phyloP scores from a whole-genome alignment of 2,329 filamentous ascomycete species.

The Pyricularia sp. region DNA sequence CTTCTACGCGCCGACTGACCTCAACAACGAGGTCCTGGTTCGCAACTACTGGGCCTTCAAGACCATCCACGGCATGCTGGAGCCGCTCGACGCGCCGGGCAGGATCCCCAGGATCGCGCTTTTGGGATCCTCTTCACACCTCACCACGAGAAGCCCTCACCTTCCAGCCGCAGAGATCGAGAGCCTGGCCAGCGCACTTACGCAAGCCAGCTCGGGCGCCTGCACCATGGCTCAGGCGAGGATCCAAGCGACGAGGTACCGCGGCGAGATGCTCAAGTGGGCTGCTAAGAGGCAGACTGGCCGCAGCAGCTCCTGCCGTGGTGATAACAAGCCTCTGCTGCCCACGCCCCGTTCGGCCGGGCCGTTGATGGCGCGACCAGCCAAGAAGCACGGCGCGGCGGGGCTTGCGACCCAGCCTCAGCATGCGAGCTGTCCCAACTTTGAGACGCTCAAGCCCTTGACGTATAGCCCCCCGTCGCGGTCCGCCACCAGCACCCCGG shows the following conservation, averaged over 20 bases:
- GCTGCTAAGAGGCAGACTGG: neutral
- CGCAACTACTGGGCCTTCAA: constrained; percentile 2
- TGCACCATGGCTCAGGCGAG: neutral
- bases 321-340: neutral
- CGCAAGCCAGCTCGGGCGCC: neutral
- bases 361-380: neutral
- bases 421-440: neutral
- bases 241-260: neutral
- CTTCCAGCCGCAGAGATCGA: neutral
- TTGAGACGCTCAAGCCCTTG: neutral
- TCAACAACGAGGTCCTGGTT: neutral
- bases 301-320: neutral
- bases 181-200: neutral
- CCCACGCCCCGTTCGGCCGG: neutral
- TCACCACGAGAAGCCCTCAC: no score
- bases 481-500: neutral
- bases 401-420: neutral
- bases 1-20: neutral
- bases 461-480: neutral
- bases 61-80: neutral
- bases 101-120: neutral
- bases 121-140: neutral
- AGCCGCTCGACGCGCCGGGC: neutral
- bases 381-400: neutral
- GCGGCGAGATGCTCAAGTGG: neutral